Evolutionary conservation across 2,329 filamentous ascomycete genomes (phyloP).

Genomic region (Sporothrix phasma): DNA sequence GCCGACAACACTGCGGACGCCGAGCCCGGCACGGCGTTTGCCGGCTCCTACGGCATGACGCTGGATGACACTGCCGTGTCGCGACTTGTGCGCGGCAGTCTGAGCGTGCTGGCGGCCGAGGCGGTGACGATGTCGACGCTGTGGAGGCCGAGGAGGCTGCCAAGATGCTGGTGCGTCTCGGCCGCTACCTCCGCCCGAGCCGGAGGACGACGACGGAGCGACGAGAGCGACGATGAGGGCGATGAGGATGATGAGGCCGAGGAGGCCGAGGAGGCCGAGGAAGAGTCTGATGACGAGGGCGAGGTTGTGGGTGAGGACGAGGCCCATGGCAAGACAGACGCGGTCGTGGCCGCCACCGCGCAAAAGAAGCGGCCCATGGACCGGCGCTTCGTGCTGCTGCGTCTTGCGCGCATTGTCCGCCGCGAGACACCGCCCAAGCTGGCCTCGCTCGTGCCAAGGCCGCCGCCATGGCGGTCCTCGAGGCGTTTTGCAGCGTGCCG

Average conservation of each 20-base stretch:
- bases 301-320: slow-evolving; percentile 29
- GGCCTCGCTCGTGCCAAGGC: slow-evolving; percentile 59
- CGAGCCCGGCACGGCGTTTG: neutral
- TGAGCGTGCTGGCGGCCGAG: slow-evolving; percentile 46
- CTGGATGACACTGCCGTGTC: slow-evolving; percentile 56
- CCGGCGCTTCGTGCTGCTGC: slow-evolving; percentile 57
- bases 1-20: no score
- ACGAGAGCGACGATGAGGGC: slow-evolving; percentile 32
- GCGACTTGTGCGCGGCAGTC: slow-evolving; percentile 42
- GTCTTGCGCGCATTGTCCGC: slow-evolving; percentile 68
- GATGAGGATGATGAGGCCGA: slow-evolving; percentile 26
- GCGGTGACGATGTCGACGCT: slow-evolving; percentile 50
- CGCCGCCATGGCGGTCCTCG: slow-evolving; percentile 63
- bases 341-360: neutral
- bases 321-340: slow-evolving; percentile 27
- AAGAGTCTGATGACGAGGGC: slow-evolving; percentile 31
- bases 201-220: slow-evolving; percentile 35
- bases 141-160: slow-evolving; percentile 68
- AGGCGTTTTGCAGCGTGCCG: slow-evolving; percentile 45
- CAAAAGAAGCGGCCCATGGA: slow-evolving; percentile 12
- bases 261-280: slow-evolving; percentile 32
- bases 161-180: slow-evolving; percentile 76
- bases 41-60: slow-evolving; percentile 59
- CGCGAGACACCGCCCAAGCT: slow-evolving; percentile 59
- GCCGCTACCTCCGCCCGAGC: slow-evolving; percentile 50